These are phyloP conservation scores for Candida glucosophila DNA, from an alignment of 1,139 yeast species.

Conservation along the genomic window DNA sequence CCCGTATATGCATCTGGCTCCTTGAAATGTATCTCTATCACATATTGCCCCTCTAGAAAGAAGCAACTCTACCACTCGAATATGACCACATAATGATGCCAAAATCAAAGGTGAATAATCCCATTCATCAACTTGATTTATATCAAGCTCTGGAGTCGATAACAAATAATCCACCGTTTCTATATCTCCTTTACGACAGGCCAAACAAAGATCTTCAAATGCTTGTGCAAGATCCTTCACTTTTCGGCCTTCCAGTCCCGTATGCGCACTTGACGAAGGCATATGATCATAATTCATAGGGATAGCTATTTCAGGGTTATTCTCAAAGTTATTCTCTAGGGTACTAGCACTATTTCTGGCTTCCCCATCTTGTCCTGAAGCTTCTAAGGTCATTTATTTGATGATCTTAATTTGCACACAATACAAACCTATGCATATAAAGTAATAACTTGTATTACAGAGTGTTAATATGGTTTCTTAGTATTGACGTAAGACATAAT, in stretches of 20 bases:
- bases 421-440: too few species aligned
- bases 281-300: too few species aligned
- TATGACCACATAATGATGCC: slow-evolving; percentile 72
- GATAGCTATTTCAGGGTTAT: too few species aligned
- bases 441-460: too few species aligned
- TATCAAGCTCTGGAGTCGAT: slow-evolving; percentile 42
- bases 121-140: slow-evolving; percentile 62
- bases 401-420: too few species aligned
- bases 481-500: too few species aligned
- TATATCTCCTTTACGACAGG: slow-evolving; percentile 63
- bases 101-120: slow-evolving; percentile 68
- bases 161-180: slow-evolving; percentile 54
- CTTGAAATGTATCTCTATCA: slow-evolving; percentile 73
- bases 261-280: slow-evolving; percentile 3
- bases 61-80: slow-evolving; percentile 47
- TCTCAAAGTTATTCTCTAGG: too few species aligned
- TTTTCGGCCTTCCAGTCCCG: neutral
- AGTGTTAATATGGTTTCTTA: too few species aligned
- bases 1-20: slow-evolving; percentile 73
- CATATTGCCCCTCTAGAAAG: slow-evolving; percentile 63
- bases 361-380: too few species aligned
- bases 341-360: neutral
- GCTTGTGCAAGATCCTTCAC: slow-evolving; percentile 6
- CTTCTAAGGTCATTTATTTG: too few species aligned
- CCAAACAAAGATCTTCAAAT: slow-evolving; percentile 45